phyloP scores from a whole-genome alignment of 1,284 basidiomycete species.

The Cryptococcus sp. region DNA sequence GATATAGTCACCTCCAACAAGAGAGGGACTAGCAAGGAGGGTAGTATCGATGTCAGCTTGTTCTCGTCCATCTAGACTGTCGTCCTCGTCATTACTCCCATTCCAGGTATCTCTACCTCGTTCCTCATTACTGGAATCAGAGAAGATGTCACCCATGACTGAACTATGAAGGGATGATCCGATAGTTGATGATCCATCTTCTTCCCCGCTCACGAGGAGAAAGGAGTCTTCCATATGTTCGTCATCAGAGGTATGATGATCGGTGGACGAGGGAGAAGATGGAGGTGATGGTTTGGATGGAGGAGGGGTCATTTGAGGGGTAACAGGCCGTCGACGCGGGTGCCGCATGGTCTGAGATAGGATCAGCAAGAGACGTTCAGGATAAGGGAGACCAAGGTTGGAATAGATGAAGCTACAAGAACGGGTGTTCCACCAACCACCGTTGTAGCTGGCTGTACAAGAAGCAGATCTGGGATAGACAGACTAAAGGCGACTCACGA shows the following conservation, averaged over 20 bases:
- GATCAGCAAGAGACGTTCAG: too few species aligned
- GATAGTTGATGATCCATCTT: slow-evolving; percentile 62
- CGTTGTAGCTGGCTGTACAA: too few species aligned
- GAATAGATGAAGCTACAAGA: too few species aligned
- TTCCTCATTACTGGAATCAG: slow-evolving; percentile 3
- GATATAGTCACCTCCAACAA: slow-evolving; percentile 11
- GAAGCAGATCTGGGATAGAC: too few species aligned
- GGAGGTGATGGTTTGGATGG: not conserved
- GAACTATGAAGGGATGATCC: slow-evolving; percentile 66
- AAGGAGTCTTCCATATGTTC: slow-evolving; percentile 17
- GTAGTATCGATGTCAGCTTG: not conserved
- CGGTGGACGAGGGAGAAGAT: not conserved
- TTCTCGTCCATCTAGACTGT: not conserved
- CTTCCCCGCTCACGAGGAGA: slow-evolving; percentile 8
- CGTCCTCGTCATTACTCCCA: slow-evolving; percentile 2
- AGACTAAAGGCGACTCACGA: too few species aligned
- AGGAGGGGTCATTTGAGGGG: not conserved
- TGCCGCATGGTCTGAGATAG: not conserved
- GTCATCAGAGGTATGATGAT: slow-evolving; percentile 7
- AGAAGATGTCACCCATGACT: slow-evolving; percentile 18
- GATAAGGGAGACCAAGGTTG: too few species aligned
- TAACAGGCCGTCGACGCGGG: not conserved
- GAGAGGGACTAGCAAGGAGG: not conserved
- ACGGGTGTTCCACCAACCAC: too few species aligned
- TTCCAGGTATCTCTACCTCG: not conserved